phyloP scores from a whole-genome alignment of 495 filamentous ascomycete species.

The Penicillium verhagenii region DNA sequence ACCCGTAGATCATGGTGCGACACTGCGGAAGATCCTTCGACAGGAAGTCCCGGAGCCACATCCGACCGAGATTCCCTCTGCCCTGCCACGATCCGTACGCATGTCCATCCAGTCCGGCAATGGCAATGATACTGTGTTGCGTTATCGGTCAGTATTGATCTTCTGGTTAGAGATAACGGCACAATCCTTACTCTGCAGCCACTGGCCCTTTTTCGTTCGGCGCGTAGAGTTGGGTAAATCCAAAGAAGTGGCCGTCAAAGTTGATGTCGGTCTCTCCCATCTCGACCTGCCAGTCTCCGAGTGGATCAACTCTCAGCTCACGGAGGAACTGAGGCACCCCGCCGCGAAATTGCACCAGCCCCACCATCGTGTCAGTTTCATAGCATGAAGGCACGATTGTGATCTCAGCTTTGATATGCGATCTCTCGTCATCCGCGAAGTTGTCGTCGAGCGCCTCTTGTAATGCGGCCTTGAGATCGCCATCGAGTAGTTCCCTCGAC shows the following conservation, averaged over 20 bases:
- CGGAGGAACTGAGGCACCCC: conserved; percentile 12
- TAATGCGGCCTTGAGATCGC: conserved; percentile 10
- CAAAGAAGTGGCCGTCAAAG: conserved; percentile 16
- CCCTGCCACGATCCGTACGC: conserved; percentile 36
- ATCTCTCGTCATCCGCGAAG: conserved; percentile 11
- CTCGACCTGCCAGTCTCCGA: conserved; percentile 12
- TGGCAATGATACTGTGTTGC: conserved; percentile 30
- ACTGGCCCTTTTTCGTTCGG: conserved; percentile 7
- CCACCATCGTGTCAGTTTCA: conserved; percentile 11
- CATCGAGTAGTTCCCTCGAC: conserved; percentile 5
- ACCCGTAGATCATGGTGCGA: conserved; percentile 37
- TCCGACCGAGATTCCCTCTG: conserved; percentile 21
- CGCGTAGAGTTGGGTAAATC: conserved; percentile 15
- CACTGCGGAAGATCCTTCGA: conserved; percentile 27
- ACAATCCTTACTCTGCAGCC: conserved; percentile 11
- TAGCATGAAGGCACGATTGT: conserved; percentile 16
- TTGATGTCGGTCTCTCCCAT: conserved; percentile 10
- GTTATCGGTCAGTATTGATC: background rate
- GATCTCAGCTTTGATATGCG: conserved; percentile 6
- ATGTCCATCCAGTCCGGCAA: conserved; percentile 21
- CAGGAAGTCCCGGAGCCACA: conserved; percentile 42
- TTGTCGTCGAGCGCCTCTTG: conserved; percentile 9
- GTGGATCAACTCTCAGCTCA: conserved; percentile 9
- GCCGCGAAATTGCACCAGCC: conserved; percentile 9
- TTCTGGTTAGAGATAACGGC: conserved; percentile 4